Evolutionary conservation across 257 asterid genomes (phyloP).

Genomic region (Thymus quinquecostatus): DNA sequence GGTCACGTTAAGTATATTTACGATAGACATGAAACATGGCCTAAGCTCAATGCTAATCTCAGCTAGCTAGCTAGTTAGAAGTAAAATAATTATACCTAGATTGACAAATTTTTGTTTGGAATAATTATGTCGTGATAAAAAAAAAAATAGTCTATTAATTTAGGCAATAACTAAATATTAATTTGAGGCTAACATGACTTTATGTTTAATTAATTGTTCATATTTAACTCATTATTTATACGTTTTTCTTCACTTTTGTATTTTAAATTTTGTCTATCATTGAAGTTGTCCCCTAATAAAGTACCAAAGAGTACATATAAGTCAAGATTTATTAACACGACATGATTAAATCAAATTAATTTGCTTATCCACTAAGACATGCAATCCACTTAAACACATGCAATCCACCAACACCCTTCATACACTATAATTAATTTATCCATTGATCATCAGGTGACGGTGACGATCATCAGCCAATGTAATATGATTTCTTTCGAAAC

Average conservation of each 20-base stretch:
- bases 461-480: no score
- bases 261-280: not conserved
- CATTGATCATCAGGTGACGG: no score
- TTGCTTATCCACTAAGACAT: slow-evolving; percentile 49
- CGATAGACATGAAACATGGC: no score
- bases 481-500: no score
- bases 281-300: slow-evolving; percentile 21
- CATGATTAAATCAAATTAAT: slow-evolving; percentile 22
- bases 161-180: not conserved
- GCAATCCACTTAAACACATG: slow-evolving; percentile 1
- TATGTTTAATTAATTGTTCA: not conserved
- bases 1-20: no score
- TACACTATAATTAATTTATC: no score
- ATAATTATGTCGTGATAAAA: no score
- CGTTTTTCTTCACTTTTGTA: not conserved
- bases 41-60: no score
- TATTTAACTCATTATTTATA: slow-evolving; percentile 29
- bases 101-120: no score
- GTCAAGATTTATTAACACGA: not conserved
- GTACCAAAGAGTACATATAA: not conserved
- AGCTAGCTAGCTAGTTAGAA: no score
- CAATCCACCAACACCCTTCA: not conserved
- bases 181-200: not conserved
- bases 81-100: no score
- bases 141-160: no score